Base-by-base conservation (phyloP, 441 rosid genomes). In the Corymbia calophylla region DNA sequence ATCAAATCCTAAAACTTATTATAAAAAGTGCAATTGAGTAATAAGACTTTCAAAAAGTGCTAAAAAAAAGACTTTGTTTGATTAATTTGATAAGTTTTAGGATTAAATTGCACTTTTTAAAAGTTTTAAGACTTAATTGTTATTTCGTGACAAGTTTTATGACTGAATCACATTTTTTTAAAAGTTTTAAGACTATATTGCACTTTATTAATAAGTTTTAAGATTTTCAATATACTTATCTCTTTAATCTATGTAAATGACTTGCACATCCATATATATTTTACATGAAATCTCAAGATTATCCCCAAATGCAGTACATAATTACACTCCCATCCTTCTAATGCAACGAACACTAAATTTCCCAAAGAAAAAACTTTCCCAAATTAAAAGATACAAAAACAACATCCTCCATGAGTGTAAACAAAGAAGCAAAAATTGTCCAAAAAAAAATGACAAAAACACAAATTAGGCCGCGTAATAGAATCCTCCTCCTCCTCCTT, bases 401-500 rank as follows among this genome's bases (percentile, higher is more conserved):
- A 47, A 49, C 48, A 62, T 62, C 68, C 68, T 62, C 32, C 18
- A 29, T 9, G 13, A 29, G 35, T 14, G 32, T 23, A 35, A 35
- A 70, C 47, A 35, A 44, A 44, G 0, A 0, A 77, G 14, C n/a
- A 77, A 77, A 73, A 23, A 66, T 47, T 85, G 25, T 32, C 62
- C 53, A 5, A 19, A 14, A 51, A 80, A 31, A 23, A 9, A 4
- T 39, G 62, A 15, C 70, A 27, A 21, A 32, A 54, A 80, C 54
- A 77, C 92, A 92, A 87, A 44, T 23, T 91, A 91, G 48, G 94
- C 81, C 4, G 91, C 29, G 51, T 93, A 53, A 92, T 91, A 91
- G 91, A 93, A 92, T 64, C 95, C 96, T 90, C 95, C 95, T 4
- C 31, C 96, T 89, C 95, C 95, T 90, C 93, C 95, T 4, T 31